These are phyloP conservation scores for Rhizomucor pusillus DNA, from an alignment of 371 early-diverging fungal species.

Conservation along the genomic window DNA sequence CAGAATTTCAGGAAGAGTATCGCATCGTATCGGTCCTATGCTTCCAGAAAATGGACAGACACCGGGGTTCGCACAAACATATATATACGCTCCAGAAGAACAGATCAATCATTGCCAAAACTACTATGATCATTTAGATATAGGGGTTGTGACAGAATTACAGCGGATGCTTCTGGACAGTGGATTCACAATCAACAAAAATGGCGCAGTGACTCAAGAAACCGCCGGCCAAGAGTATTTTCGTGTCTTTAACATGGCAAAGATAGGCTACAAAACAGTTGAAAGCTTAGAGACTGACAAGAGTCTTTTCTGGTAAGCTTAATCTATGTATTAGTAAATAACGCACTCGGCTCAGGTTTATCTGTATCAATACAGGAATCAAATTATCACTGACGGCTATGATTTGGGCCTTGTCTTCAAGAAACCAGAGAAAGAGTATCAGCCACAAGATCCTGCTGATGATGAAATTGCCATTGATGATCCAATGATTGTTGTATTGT, in stretches of 20 bases:
- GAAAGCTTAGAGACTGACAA: too few relatives aligned
- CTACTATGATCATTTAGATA: too few relatives aligned
- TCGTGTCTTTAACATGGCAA: conserved; percentile 1
- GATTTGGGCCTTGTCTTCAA: background rate
- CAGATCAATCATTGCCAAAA: too few relatives aligned
- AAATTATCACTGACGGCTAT: background rate
- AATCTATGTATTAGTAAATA: background rate
- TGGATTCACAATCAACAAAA: background rate
- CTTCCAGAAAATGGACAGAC: too few relatives aligned
- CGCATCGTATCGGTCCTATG: too few relatives aligned
- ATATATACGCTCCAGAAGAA: too few relatives aligned
- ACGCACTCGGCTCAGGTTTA: background rate
- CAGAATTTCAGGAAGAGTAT: too few relatives aligned
- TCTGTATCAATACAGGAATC: background rate
- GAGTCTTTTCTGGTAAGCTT: background rate
- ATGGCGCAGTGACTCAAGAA: background rate
- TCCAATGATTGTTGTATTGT: background rate
- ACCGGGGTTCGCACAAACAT: too few relatives aligned
- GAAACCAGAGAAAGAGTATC: background rate
- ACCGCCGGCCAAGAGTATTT: conserved; percentile 2
- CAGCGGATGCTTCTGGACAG: background rate
- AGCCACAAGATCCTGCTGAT: background rate
- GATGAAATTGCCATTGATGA: background rate
- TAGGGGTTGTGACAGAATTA: too few relatives aligned
- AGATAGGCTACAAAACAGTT: conserved; percentile 4